Base-by-base conservation (phyloP, 1,284 basidiomycete species). In the Ganoderma multipileum region DNA sequence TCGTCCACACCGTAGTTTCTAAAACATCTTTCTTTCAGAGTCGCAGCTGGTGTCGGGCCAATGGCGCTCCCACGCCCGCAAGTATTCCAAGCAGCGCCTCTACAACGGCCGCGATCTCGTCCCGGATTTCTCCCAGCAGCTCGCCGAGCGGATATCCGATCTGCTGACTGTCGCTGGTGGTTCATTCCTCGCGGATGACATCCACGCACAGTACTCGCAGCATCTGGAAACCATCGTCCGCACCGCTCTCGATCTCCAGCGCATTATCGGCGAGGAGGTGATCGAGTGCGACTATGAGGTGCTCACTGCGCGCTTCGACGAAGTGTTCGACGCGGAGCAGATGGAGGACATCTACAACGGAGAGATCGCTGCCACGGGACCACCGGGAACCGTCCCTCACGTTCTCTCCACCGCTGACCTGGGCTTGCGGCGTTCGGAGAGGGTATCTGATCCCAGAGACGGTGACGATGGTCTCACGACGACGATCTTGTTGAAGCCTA, bases 241-340 rank as follows among this genome's bases (percentile, higher is more conserved):
- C 57, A 66, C 65, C n/a, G 70, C 72, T 26, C 74, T 85, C 41
- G 79, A 80, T n/a, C 72, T 90, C 63, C 87, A 89, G 73, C 83
- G 82, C 71, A 82, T 82, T n/a, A 82, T 87, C 44, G 87, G 87
- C 3, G 86, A 89, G 74, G 85, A 85, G 28, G 79, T 89, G 52
- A 42, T 63, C 52, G 67, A 65, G 20, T 68, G 57, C 84, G 84
- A 14, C 84, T 84, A 4, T 83, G 83, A 65, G 87, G 87, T 74
- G 67, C 87, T 74, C 54, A 61, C 72, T n/a, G 71, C 66, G 47
- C 72, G 68, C 80, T 83, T 76, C 80, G 84, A 44, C 75, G 83
- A 47, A 79, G 71, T 64, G n/a, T 89, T 84, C 64, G 79, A 85
- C 66, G 67, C 72, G 0, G 71, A 70, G 16, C 77, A 69, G 58